phyloP scores from a whole-genome alignment of 1,139 yeast genomes.

The Wickerhamomyces sp. region DNA sequence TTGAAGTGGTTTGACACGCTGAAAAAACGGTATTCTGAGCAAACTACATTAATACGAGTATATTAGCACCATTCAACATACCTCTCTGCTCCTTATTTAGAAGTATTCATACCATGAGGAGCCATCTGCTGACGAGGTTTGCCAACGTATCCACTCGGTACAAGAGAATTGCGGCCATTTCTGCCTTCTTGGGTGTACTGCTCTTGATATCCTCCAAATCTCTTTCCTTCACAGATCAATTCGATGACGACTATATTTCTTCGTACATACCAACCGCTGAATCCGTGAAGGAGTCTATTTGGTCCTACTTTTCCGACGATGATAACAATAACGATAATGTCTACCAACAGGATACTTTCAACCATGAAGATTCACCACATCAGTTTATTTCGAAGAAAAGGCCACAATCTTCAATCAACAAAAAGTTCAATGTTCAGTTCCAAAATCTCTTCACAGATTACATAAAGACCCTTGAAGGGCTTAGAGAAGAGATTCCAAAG shows the following conservation, averaged over 20 bases:
- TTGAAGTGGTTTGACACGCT: background rate
- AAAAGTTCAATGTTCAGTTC: background rate
- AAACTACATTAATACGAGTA: too few species aligned
- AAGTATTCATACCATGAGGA: slow-evolving; percentile 1
- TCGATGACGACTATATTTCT: background rate
- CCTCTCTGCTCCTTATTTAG: too few species aligned
- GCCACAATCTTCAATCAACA: background rate
- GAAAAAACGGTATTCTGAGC: too few species aligned
- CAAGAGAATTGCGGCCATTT: background rate
- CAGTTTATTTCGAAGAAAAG: background rate
- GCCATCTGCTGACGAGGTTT: background rate
- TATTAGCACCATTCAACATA: background rate
- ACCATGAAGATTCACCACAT: background rate
- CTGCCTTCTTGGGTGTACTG: background rate
- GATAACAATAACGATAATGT: slow-evolving; percentile 9
- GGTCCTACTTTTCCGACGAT: slow-evolving; percentile 7
- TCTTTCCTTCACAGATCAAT: background rate
- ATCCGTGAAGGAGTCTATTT: slow-evolving; percentile 1
- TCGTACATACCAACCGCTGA: slow-evolving; percentile 4
- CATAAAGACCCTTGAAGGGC: slow-evolving; percentile 9
- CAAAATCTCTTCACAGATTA: slow-evolving; percentile 16
- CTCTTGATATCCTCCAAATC: slow-evolving; percentile 1
- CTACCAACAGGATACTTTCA: slow-evolving; percentile 4
- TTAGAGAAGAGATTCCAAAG: slow-evolving; percentile 10
- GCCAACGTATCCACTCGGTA: background rate